Evolutionary conservation across 2,329 filamentous ascomycete genomes (phyloP), one percentile per base, ranked within the genome.

Genomic region (Colletotrichum echinochloae): DNA sequence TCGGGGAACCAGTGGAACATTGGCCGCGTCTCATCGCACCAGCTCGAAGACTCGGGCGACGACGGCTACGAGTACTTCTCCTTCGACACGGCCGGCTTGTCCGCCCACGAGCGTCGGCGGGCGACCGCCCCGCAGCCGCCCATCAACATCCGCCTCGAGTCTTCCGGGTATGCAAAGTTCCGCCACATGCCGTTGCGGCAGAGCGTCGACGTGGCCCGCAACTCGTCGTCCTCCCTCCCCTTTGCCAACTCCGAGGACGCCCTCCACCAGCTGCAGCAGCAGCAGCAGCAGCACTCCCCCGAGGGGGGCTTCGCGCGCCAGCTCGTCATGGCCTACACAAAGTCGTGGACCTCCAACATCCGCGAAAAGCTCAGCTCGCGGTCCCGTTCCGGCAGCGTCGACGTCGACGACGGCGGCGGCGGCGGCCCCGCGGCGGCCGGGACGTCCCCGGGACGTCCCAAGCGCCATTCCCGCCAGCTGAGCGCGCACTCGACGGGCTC

Each of bases 1-100:
- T 88, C 90, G 11, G 89, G 89, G 9, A 85, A 85, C 65, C 92
- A 94, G 78, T 94, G 92, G 91, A 94, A 94, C 76, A 86, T 94
- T 16, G 92, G 90, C 28, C 89, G 85, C 65, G 86, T 94, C 59
- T 86, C 85, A 2, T 89, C 87, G 0, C 84, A 84, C 69, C 85
- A 88, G 72, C 78, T 83, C 18, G 84, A 87, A 54, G 75, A 79
- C 30, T 75, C 78, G 1, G 78, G 79, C 54, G 71, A 77, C n/a
- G 72, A 73, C 18, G 76, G 78, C 7, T 78, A 78, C 33, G 77
- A 74, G 55, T 73, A 76, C 33, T 72, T 74, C 44, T 61, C 69
- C 44, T 72, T 70, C 60, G 72, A 73, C 70, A 59, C 69, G 3
- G 72, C 72, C 37, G 72, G 72, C 16, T 62, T 73, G 46, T 68